Percentiles rank a stretch among this genome's conserved stretches.
phyloP scores from a whole-genome alignment of 2,329 filamentous ascomycete species.

The Aspergillus ibericus region DNA sequence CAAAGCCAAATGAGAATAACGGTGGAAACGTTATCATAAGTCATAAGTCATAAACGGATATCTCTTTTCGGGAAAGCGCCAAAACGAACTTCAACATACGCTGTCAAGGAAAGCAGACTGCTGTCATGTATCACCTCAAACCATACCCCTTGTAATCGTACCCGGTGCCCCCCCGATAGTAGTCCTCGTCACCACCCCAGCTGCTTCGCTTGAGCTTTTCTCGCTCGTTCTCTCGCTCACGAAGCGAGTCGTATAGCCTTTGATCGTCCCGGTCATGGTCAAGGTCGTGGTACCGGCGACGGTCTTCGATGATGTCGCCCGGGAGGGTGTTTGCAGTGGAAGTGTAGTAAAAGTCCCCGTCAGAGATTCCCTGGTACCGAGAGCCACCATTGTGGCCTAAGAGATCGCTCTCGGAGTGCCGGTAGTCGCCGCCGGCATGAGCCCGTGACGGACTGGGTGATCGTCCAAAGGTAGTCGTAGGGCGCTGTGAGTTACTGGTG shows the following conservation, averaged over 20 bases:
- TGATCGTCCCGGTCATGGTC: constrained; percentile 26
- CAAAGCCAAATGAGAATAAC: not conserved
- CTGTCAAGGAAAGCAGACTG: not conserved
- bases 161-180: constrained; percentile 38
- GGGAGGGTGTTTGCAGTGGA: constrained; percentile 22
- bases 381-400: constrained; percentile 23
- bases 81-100: not conserved
- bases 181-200: constrained; percentile 40
- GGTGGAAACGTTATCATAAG: constrained; percentile 2
- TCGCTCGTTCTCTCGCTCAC: constrained; percentile 30
- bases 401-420: constrained; percentile 39
- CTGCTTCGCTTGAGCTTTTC: constrained; percentile 29
- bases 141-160: constrained; percentile 30
- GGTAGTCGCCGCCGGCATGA: constrained; percentile 27
- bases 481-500: constrained; percentile 17
- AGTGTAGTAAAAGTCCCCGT: constrained; percentile 29
- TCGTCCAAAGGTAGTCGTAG: constrained; percentile 15
- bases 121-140: constrained; percentile 23
- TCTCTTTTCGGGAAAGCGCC: not conserved
- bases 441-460: constrained; percentile 37
- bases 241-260: constrained; percentile 27
- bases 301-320: constrained; percentile 26
- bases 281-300: constrained; percentile 29
- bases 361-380: constrained; percentile 20
- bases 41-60: constrained; percentile 5